phyloP scores from a whole-genome alignment of 768 basidiomycete genomes.

The Gyrodon lividus region DNA sequence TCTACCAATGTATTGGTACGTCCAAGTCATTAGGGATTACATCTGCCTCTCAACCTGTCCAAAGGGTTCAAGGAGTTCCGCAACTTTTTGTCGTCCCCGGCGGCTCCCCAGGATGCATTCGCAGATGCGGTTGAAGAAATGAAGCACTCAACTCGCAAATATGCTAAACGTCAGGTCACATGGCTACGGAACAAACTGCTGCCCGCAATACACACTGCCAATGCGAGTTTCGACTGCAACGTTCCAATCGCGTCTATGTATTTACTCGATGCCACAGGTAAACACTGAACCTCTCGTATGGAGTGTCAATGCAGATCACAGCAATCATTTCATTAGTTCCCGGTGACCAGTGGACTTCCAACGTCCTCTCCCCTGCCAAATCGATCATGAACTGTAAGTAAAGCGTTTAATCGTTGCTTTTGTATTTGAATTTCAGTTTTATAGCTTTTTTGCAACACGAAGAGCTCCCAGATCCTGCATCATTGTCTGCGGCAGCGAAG shows the following conservation, averaged over 20 bases:
- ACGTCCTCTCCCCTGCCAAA: slow-evolving; percentile 53
- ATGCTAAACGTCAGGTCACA: slow-evolving; percentile 86
- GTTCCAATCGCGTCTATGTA: slow-evolving; percentile 43
- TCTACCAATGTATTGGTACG: slow-evolving; percentile 92
- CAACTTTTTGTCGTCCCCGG: slow-evolving; percentile 51
- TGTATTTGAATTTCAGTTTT: slow-evolving; percentile 4
- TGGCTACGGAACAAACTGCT: slow-evolving; percentile 93
- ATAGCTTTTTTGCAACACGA: slow-evolving; percentile 56
- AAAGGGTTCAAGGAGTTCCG: slow-evolving; percentile 93
- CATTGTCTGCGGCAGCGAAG: slow-evolving; percentile 54
- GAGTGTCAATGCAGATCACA: neutral
- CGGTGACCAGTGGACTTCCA: slow-evolving; percentile 55
- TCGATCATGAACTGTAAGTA: slow-evolving; percentile 48
- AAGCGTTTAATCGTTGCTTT: neutral
- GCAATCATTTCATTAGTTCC: slow-evolving; percentile 36
- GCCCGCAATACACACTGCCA: slow-evolving; percentile 59
- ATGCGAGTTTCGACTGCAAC: slow-evolving; percentile 31
- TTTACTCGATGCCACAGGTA: slow-evolving; percentile 70
- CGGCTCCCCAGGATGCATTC: slow-evolving; percentile 44
- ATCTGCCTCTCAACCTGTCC: slow-evolving; percentile 8
- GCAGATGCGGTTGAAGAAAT: slow-evolving; percentile 65
- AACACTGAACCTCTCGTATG: slow-evolving; percentile 11
- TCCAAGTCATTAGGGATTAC: neutral
- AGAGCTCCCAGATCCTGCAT: slow-evolving; percentile 53
- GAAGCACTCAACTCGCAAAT: slow-evolving; percentile 86